Evolutionary conservation across 73 alveolate species (phyloP), one percentile per base, ranked within the genome.

Genomic region (Symbiodinium natans): DNA sequence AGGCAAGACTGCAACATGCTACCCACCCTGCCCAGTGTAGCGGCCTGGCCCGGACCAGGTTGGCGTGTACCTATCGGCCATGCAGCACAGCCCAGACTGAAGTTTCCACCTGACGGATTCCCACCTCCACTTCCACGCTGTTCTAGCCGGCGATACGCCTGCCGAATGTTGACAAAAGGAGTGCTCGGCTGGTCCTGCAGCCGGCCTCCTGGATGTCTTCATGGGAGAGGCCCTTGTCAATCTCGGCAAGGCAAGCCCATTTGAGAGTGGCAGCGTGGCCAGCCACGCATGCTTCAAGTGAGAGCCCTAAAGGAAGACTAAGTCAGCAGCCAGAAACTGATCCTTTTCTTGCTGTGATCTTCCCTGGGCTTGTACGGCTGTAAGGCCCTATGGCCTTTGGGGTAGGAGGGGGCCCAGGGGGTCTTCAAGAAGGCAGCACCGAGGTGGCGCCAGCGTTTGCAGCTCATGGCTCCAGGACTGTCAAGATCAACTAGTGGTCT

Each of bases 171-270:
- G 21, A 1, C 68, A 52, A 27, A 52, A 52, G 13, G n/a, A 21
- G 68, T 21, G 68, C n/a, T 5, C 68, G 21, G 68, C 2, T 1
- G 68, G 21, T 52, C 29, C 68, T 52, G 36, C 39, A 27, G 13
- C 36, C 38, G 34, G 52, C 97, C 97, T 90, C 97, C 38, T 90
- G 97, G 77, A 90, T 90, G 77, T 90, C 88, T 41, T 90, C 97
- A 27, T 71, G 97, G 3, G 97, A 41, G 41, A 90, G 80, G 80
- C 97, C 97, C 82, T 90, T 90, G 80, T 90, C 97, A 82, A 46
- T 54, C 97, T 90, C 31, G 86, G 38, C 38, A 23, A 21, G 68
- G 21, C 13, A 52, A 13, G 68, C 68, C 0, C 68, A 21, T 31
- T n/a, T 21, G 29, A 63, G 36, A 63, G 82, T 17, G 63, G 11